Evolutionary conservation across 768 basidiomycete species (phyloP), one percentile per base, ranked within the genome.

Genomic region (Royoungia palumana): DNA sequence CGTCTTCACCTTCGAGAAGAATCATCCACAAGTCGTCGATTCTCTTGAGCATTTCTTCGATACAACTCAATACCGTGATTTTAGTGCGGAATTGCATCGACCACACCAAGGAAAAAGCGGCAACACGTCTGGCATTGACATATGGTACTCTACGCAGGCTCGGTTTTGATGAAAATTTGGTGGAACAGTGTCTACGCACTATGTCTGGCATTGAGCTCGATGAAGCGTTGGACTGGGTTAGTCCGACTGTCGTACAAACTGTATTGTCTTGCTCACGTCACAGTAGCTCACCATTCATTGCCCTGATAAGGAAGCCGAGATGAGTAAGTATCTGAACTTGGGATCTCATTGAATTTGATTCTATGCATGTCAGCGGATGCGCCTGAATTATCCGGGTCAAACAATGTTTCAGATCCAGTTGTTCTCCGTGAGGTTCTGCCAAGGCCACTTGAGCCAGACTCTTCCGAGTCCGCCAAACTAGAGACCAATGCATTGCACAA

Each of bases 181-280:
- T 92, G 6, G 75, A 80, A 41, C 77, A 87, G 57, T 96, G 92
- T 63, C 67, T 98, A 38, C 68, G 72, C 43, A 66, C 75, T 6
- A 80, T 91, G 22, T 66, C 72, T 22, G 79, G 84, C 12, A 69
- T 86, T 27, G 89, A 89, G 21, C 70, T 92, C n/a, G 94, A 97
- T 14, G 87, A 92, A 44, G 92, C 89, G 10, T 78, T 88, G 45
- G 87, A 94, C 62, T 97, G 95, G 95, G 92, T 95, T 55, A 47
- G 81, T 65, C 21, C 17, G 28, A 17, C 22, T 20, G 43, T 42
- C 21, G 14, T 2, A 4, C 46, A 27, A 20, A 45, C 38, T 19
- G 41, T 21, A 22, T 28, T 40, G 16, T 34, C 44, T 27, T 37
- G 9, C 54, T 57, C 37, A 64, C n/a, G 20, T 35, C 24, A 17